Base-by-base conservation (phyloP, 2,329 filamentous ascomycete species). In the Gremmenia infestans region DNA sequence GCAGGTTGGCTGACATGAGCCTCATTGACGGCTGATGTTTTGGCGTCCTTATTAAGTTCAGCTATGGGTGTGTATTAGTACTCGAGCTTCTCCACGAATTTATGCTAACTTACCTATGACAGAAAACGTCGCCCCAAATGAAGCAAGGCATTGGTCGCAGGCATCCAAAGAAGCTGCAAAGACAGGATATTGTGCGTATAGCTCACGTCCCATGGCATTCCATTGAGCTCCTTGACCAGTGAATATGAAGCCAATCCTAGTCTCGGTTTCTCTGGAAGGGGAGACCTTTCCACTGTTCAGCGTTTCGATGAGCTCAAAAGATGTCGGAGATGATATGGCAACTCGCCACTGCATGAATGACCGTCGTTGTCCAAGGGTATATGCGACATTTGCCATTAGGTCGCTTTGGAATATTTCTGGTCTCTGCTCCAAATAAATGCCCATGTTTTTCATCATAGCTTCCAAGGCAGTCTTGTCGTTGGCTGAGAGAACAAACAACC, bases 1-100 rank as follows among this genome's bases (percentile, higher is more conserved):
- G 71, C 65, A 54, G 76, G 74, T 60, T 77, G 74, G 6, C 58
- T 49, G 54, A 54, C 43, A 59, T 66, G 78, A 57, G 59, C 61
- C 22, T 59, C 47, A 19, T 60, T 60, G n/a, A 63, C 36, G 15
- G 45, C 53, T 37, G 59, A 61, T 19, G 54, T 54, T 58, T 63
- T 53, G 62, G 60, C 14, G 53, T 65, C 49, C 54, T 65, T 46
- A 49, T 63, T 50, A 59, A 67, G 6, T 56, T 67, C 49, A 62
- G 59, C 40, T 65, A 55, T 3, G 14, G 47, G 19, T 55, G 19
- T 48, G n/a, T 49, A 59, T 23, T 23, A 45, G 40, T 66, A 15
- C 45, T 42, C 15, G 28, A 15, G 19, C 7, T 11, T 28, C 9
- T 46, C 40, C 4, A 36, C 40, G 47, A 11, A 11, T 32, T 51